Conservation (phyloP, 768 basidiomycete genomes). For the Dacryopinax primogenitus region DNA sequence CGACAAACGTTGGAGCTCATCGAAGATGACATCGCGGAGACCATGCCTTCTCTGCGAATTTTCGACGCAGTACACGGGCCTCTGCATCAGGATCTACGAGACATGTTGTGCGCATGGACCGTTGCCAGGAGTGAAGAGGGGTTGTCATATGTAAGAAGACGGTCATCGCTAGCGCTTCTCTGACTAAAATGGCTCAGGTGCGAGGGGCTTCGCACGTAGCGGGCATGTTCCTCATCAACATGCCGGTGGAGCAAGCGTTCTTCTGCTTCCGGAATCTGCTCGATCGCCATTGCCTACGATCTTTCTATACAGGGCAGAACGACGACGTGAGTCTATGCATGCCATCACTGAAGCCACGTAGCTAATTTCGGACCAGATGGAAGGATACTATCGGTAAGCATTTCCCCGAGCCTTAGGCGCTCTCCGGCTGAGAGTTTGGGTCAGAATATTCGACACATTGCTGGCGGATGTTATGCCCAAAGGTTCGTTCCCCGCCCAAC, state of each 20-base stretch:
- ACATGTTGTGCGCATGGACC: conserved; percentile 78
- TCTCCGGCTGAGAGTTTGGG: conserved; percentile 17
- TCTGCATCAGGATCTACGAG: conserved; percentile 66
- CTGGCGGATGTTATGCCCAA: conserved; percentile 90
- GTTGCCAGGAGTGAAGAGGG: conserved; percentile 74
- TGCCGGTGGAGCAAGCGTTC: conserved; percentile 60
- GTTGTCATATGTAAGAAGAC: conserved; percentile 47
- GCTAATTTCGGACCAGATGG: conserved; percentile 42
- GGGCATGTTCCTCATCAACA: conserved; percentile 75
- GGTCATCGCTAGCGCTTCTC: not conserved
- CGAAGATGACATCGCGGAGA: conserved; percentile 60
- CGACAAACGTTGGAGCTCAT: conserved; percentile 46
- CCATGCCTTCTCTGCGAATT: conserved; percentile 65
- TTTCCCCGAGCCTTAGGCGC: not conserved
- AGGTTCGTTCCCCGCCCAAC: conserved; percentile 34
- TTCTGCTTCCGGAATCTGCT: conserved; percentile 73
- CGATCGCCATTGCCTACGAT: conserved; percentile 70
- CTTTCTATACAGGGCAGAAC: conserved; percentile 67
- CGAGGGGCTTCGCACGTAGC: conserved; percentile 38
- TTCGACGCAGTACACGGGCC: conserved; percentile 68
- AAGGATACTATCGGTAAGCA: conserved; percentile 75
- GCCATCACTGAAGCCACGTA: not conserved
- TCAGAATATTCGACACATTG: conserved; percentile 80
- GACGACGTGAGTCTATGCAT: conserved; percentile 56
- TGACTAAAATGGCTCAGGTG: conserved; percentile 14